Evolutionary conservation across 306 rosid genomes (phyloP), one percentile per base, ranked within the genome.

Genomic region (Ormosia emarginata): DNA sequence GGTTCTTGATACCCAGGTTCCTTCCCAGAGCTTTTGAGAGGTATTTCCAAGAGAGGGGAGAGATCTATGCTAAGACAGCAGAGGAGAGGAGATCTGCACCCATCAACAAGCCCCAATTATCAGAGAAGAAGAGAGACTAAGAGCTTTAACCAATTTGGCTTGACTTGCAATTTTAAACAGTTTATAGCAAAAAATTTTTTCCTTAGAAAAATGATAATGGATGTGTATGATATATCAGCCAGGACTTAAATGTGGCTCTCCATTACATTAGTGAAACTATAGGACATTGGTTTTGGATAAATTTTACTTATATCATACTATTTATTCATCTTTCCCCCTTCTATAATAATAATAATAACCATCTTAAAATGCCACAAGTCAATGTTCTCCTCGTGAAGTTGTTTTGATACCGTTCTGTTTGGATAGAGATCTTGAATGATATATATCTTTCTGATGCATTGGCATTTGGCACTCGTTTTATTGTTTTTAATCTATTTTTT

Each of bases 1-100:
- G 77, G 3, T 94, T 94, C 86, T 72, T 94, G 85, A 82, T 94
- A 62, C 97, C 97, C 0, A 79, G 86, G 71, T 94, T 94, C 59
- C 96, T 94, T 77, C 98, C 98, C 2, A 87, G 91, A 79, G 94
- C 97, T 2, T 90, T 91, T 72, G 94, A 94, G 85, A 88, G 80
- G 83, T 92, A 94, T 85, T 88, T 91, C 53, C 69, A 77, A 14
- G 92, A 94, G 8, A 85, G 75, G 50, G 87, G 85, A 29, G 98
- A 92, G 83, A 79, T 78, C 41, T 76, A 33, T 34, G 83, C 93
- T 53, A 94, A 92, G 83, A 4, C 79, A 11, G 88, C 53, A 7
- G 94, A 92, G 78, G 96, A 94, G 37, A 91, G 87, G 70, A 84
- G 79, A n/a, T 81, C 90, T 13, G 53, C 79, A 0, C 2, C 56